Conservation (phyloP, 768 basidiomycete species). For the Pulveroboletus sp. region DNA sequence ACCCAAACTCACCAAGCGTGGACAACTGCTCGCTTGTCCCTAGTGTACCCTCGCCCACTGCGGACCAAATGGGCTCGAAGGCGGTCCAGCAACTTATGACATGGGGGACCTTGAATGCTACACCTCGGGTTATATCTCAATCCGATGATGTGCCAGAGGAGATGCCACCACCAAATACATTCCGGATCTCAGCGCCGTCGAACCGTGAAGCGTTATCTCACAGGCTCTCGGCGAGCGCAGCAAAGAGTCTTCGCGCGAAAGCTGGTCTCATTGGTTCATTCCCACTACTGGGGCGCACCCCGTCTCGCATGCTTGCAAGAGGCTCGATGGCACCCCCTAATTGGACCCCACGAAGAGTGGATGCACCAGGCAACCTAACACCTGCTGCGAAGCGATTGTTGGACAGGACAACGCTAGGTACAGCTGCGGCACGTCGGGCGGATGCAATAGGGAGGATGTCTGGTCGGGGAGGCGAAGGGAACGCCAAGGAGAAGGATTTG, state of each 20-base stretch:
- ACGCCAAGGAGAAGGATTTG: slow-evolving; percentile 55
- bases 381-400: slow-evolving; percentile 80
- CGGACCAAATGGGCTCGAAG: slow-evolving; percentile 70
- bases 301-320: slow-evolving; percentile 35
- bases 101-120: slow-evolving; percentile 90
- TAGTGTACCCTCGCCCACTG: slow-evolving; percentile 81
- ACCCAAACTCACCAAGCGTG: slow-evolving; percentile 49
- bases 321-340: slow-evolving; percentile 71
- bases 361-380: slow-evolving; percentile 71
- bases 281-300: slow-evolving; percentile 24
- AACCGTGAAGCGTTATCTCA: slow-evolving; percentile 78
- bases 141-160: slow-evolving; percentile 48
- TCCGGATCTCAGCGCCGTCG: slow-evolving; percentile 74
- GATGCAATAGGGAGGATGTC: slow-evolving; percentile 61
- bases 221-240: slow-evolving; percentile 75
- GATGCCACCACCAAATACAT: slow-evolving; percentile 49
- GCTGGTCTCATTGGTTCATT: slow-evolving; percentile 50
- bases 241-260: slow-evolving; percentile 74
- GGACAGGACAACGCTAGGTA: slow-evolving; percentile 65
- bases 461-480: slow-evolving; percentile 48
- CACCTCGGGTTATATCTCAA: slow-evolving; percentile 79
- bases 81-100: slow-evolving; percentile 95
- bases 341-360: slow-evolving; percentile 72
- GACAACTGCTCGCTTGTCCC: slow-evolving; percentile 74
- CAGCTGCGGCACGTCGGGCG: slow-evolving; percentile 55